These are phyloP conservation scores for Fusarium incarnatum DNA, from an alignment of 2,329 filamentous ascomycete species.

Conservation along the genomic window DNA sequence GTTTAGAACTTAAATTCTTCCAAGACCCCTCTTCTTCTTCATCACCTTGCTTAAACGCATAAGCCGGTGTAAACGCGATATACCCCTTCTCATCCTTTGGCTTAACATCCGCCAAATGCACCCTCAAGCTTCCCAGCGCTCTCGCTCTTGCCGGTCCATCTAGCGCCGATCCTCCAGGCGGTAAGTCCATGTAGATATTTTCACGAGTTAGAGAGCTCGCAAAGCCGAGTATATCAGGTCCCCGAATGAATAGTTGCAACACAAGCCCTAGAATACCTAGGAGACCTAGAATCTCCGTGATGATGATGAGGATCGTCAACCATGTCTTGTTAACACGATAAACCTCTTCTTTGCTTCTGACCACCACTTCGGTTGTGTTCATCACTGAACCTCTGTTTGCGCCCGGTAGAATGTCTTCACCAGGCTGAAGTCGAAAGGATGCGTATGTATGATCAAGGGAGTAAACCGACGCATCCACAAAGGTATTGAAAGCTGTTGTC, in stretches of 20 bases:
- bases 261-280: constrained; percentile 7
- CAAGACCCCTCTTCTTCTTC: no score
- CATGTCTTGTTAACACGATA: neutral
- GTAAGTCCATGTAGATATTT: constrained; percentile 4
- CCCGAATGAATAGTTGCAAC: neutral
- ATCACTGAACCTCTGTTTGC: no score
- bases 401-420: fast-evolving
- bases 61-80: neutral
- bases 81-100: constrained; percentile 3
- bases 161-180: constrained; percentile 6
- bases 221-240: constrained; percentile 25
- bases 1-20: no score
- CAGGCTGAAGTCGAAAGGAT: no score
- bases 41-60: no score
- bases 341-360: fast-evolving
- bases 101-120: constrained; percentile 16
- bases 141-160: constrained; percentile 19
- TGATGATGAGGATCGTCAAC: constrained; percentile 2
- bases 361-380: fast-evolving
- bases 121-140: neutral
- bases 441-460: fast-evolving
- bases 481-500: no score
- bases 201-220: constrained; percentile 26
- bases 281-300: neutral
- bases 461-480: no score